Percentiles rank a stretch among this genome's conserved stretches.
phyloP scores from a whole-genome alignment of 352 stramenopile genomes.

The Globisporangium orthogonon region DNA sequence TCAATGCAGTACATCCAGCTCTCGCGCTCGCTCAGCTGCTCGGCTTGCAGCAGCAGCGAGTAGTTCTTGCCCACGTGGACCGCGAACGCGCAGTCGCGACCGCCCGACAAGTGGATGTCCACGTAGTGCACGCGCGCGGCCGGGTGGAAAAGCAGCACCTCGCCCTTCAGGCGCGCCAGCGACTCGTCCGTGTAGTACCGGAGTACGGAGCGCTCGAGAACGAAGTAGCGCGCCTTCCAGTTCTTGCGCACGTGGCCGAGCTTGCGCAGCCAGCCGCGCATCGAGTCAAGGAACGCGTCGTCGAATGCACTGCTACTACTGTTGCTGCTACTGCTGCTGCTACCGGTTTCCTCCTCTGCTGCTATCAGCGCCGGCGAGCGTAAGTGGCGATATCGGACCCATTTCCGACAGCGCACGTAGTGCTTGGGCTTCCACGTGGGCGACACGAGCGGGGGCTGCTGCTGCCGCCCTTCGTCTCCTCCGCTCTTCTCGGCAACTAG shows the following conservation, averaged over 20 bases:
- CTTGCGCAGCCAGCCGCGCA: slow-evolving; percentile 66
- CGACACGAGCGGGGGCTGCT: slow-evolving; percentile 13
- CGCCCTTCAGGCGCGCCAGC: slow-evolving; percentile 51
- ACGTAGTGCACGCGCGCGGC: slow-evolving; percentile 61
- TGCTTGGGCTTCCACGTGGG: slow-evolving; percentile 27
- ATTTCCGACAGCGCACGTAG: slow-evolving; percentile 58
- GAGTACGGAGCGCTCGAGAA: slow-evolving; percentile 58
- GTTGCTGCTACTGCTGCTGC: neutral
- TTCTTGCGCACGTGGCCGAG: slow-evolving; percentile 69
- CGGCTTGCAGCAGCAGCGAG: slow-evolving; percentile 51
- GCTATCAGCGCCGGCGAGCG: neutral
- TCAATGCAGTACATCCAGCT: slow-evolving; percentile 82
- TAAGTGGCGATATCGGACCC: slow-evolving; percentile 50
- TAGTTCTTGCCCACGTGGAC: slow-evolving; percentile 58
- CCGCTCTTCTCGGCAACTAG: slow-evolving; percentile 3
- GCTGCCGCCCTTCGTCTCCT: neutral
- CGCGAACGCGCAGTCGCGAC: slow-evolving; percentile 51
- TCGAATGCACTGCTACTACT: slow-evolving; percentile 36
- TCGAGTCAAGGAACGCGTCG: slow-evolving; percentile 62
- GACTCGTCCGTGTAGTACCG: slow-evolving; percentile 58
- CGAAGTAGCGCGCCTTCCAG: slow-evolving; percentile 75
- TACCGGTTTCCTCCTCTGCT: too few species aligned
- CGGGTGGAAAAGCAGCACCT: slow-evolving; percentile 75
- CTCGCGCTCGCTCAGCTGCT: slow-evolving; percentile 49
- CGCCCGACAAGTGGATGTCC: slow-evolving; percentile 47